These are phyloP conservation scores for Nigrospora sphaerica DNA, from an alignment of 2,329 filamentous ascomycete species.

Conservation along the genomic window DNA sequence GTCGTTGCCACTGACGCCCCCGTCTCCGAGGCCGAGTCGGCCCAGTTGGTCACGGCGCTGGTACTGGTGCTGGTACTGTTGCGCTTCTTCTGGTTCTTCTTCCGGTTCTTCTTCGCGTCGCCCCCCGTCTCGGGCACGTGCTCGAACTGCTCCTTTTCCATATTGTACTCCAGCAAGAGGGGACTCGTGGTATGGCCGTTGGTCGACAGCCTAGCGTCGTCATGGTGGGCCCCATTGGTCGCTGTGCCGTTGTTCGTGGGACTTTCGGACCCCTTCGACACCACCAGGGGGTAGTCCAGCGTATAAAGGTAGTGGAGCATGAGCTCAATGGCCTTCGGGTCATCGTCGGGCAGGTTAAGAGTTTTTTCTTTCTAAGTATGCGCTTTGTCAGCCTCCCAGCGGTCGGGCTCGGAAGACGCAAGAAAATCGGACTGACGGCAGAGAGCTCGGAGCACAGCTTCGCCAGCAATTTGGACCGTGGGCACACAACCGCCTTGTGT, in stretches of 20 bases:
- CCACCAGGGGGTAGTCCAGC: slow-evolving; percentile 9
- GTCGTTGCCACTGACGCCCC: neutral
- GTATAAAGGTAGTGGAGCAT: slow-evolving; percentile 11
- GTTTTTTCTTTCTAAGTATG: neutral
- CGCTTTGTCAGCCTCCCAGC: no score
- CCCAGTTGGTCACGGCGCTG: neutral
- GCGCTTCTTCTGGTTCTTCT: slow-evolving; percentile 3
- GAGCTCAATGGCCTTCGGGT: slow-evolving; percentile 7
- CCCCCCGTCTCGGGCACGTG: neutral
- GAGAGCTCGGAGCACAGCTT: neutral
- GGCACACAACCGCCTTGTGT: slow-evolving; percentile 9
- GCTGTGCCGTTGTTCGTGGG: neutral
- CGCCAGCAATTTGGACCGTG: slow-evolving; percentile 3
- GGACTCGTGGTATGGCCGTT: no score
- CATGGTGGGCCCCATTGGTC: no score
- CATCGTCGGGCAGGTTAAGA: slow-evolving; percentile 6
- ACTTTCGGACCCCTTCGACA: neutral
- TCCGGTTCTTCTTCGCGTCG: slow-evolving; percentile 3
- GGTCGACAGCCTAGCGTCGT: no score
- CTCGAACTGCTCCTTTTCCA: slow-evolving; percentile 3
- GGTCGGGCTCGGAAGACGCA: no score
- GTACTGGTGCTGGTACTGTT: neutral
- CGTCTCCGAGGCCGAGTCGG: neutral
- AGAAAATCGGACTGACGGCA: neutral
- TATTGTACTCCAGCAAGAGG: slow-evolving; percentile 1